Conservation (phyloP, 495 filamentous ascomycete genomes). For the Delitschia confertaspora region DNA sequence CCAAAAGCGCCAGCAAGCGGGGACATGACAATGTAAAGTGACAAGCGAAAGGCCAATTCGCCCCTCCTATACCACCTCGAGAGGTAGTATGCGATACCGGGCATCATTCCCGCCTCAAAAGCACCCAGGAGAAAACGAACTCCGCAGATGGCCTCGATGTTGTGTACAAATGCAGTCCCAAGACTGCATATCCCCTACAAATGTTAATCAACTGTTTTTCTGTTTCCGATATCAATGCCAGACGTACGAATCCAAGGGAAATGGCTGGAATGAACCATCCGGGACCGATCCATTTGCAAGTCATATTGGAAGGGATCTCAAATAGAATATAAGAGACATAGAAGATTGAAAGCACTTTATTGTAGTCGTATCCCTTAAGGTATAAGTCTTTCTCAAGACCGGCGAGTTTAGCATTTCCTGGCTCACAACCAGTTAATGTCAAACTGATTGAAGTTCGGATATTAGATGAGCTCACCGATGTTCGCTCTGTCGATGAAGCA, state of each 20-base stretch:
- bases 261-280: conserved; percentile 44
- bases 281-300: conserved; percentile 44
- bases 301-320: conserved; percentile 36
- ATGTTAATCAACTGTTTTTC: no score
- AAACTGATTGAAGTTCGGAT: background rate
- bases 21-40: conserved; percentile 48
- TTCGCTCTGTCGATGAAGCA: conserved; percentile 44
- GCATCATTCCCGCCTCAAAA: conserved; percentile 60
- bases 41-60: conserved; percentile 55
- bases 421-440: background rate
- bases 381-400: conserved; percentile 39
- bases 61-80: conserved; percentile 61
- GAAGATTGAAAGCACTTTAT: conserved; percentile 29
- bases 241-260: conserved; percentile 43
- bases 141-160: conserved; percentile 36
- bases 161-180: conserved; percentile 42
- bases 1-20: conserved; percentile 64
- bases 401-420: conserved; percentile 44
- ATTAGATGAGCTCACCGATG: conserved; percentile 24
- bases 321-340: conserved; percentile 34
- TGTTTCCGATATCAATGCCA: no score
- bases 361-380: conserved; percentile 31
- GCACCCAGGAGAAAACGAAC: conserved; percentile 46
- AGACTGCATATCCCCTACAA: conserved; percentile 41
- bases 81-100: conserved; percentile 65